Base-by-base conservation (phyloP, 2,329 filamentous ascomycete genomes). In the Hirsutella rhossiliensis region DNA sequence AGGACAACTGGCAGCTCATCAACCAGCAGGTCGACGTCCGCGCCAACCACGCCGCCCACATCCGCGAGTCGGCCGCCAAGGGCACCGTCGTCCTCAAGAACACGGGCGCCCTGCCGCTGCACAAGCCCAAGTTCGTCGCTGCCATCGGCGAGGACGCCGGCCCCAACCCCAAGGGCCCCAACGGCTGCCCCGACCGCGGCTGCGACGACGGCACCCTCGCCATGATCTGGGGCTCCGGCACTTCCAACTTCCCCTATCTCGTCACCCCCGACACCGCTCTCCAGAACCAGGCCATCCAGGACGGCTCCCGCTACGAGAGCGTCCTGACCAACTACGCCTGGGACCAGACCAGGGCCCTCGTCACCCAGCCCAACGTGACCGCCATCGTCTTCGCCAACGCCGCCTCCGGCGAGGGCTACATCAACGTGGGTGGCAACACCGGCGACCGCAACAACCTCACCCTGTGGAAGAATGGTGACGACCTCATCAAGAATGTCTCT, bases 371-470 rank as follows among this genome's bases (percentile, higher is more conserved):
- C n/a, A 68, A 79, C 45, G 80, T 78, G 13, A 80, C 81, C 1
- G 70, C 89, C 50, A 75, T 98, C 37, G 88, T 96, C 11, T 97
- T 97, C 54, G 89, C 86, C 56, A 95, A 95, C 52, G 81, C 88
- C 13, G 75, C 89, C 58, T 77, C 83, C 4, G 90, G 90, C 43
- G 92, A 97, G 64, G 88, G 87, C 6, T 96, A 78, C 65, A 87
- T 97, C 56, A 73, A 66, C 27, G 76, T 94, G 2, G 90, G 89
- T 49, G 83, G 78, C 43, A 96, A 96, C 60, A 69, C 73, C 47
- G 92, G 92, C 46, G 90, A 97, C 62, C 82, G 92, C 43, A 88
- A 89, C 56, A 96, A 98, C 65, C 71, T 98, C 32, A 95, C 88
- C 0, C 71, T 95, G 0, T 97, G 90, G 90, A 73, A 82, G 47